Conservation (phyloP, 2,329 filamentous ascomycete genomes). For the Teratosphaeria nubilosa region DNA sequence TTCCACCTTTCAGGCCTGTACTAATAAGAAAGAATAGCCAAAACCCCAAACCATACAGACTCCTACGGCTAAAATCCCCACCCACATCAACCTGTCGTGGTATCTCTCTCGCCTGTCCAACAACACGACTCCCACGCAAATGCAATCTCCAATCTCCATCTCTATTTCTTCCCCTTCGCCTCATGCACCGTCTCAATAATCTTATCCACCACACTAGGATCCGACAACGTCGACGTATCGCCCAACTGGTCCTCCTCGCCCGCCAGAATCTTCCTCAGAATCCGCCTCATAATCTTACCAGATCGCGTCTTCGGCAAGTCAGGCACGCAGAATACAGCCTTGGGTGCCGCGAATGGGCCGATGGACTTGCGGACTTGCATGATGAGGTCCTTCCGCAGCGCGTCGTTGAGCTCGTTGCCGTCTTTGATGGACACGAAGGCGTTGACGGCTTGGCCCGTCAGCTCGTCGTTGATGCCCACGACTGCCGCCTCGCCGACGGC, state of each 20-base stretch:
- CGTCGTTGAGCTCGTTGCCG: constrained; percentile 62
- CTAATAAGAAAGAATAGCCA: no score
- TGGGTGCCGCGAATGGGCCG: constrained; percentile 92
- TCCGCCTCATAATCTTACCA: constrained; percentile 98
- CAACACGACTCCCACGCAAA: not conserved
- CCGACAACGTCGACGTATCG: constrained; percentile 85
- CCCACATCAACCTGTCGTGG: not conserved
- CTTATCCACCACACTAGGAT: constrained; percentile 78
- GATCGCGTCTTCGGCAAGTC: constrained; percentile 95
- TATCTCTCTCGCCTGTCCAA: not conserved
- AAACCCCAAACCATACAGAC: no score
- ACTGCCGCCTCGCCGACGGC: constrained; percentile 89
- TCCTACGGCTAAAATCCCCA: not conserved
- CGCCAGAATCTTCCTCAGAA: constrained; percentile 91
- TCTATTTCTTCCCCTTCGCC: constrained; percentile 21
- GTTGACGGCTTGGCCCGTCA: constrained; percentile 94
- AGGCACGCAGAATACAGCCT: constrained; percentile 80
- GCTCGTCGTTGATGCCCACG: constrained; percentile 83
- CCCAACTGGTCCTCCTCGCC: constrained; percentile 96
- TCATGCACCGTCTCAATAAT: constrained; percentile 77
- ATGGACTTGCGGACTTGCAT: constrained; percentile 95
- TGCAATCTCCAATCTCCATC: not conserved
- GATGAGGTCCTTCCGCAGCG: constrained; percentile 84
- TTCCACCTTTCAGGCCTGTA: no score
- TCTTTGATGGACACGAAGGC: constrained; percentile 93